Evolutionary conservation across 345 rosid genomes (phyloP).

Genomic region (Syzygium grande): DNA sequence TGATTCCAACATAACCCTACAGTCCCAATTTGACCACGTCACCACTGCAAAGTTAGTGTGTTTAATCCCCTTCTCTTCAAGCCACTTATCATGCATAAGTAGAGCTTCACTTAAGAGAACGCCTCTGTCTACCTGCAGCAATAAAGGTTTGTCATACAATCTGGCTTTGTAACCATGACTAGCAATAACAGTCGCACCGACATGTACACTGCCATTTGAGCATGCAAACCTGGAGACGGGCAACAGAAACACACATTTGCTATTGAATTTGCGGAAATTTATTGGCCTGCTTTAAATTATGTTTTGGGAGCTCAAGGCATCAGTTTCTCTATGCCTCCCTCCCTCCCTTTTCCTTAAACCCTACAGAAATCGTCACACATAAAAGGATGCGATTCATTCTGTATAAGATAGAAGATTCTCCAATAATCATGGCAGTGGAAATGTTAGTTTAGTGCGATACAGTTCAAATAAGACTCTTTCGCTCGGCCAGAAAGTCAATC

Average conservation of each 20-base stretch:
- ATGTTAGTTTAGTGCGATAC: background rate
- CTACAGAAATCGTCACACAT: background rate
- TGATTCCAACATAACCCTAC: constrained; percentile 48
- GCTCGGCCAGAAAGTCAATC: background rate
- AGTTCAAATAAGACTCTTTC: background rate
- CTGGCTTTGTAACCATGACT: background rate
- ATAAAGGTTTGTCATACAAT: background rate
- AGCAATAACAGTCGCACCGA: background rate
- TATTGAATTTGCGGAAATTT: background rate
- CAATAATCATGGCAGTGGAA: background rate
- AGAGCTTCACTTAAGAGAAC: constrained; percentile 36
- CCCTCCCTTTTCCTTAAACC: background rate
- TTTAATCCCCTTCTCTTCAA: constrained; percentile 43
- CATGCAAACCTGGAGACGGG: background rate
- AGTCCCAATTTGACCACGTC: constrained; percentile 58
- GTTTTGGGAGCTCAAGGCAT: background rate
- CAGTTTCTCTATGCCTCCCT: background rate
- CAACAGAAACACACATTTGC: background rate
- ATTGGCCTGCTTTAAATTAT: background rate
- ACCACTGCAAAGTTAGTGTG: constrained; percentile 45
- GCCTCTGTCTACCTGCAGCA: constrained; percentile 35
- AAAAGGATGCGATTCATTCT: background rate
- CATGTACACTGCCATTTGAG: background rate
- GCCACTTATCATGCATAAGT: constrained; percentile 51
- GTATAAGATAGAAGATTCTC: background rate